Evolutionary conservation across 2,329 filamentous ascomycete species (phyloP).

Genomic region (Alternaria metachromatica): DNA sequence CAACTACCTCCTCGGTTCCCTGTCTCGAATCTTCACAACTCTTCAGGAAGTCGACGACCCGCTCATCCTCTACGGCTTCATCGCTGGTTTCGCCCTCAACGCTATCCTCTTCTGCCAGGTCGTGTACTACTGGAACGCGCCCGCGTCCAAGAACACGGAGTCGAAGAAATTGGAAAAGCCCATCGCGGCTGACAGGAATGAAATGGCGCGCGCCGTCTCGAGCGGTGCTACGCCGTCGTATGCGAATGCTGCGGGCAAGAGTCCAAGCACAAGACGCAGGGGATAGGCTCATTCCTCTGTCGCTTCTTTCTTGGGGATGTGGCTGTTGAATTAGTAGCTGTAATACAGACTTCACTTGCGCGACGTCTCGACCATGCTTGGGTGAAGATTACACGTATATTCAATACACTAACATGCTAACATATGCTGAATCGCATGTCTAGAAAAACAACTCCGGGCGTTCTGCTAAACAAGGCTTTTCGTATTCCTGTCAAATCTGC

Average conservation of each 20-base stretch:
- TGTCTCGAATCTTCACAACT: conserved; percentile 96
- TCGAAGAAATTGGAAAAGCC: conserved; percentile 50
- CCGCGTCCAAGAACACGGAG: conserved; percentile 37
- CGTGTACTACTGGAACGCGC: conserved; percentile 91
- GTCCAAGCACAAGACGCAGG: conserved; percentile 63
- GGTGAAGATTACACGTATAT: not conserved
- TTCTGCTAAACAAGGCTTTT: not conserved
- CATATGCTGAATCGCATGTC: not conserved
- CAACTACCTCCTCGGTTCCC: conserved; percentile 93
- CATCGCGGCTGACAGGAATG: conserved; percentile 41
- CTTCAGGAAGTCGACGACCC: conserved; percentile 97
- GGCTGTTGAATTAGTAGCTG: not conserved
- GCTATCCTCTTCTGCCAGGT: conserved; percentile 86
- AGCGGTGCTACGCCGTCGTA: conserved; percentile 44
- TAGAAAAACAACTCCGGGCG: not conserved
- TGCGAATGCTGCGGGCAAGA: conserved; percentile 53
- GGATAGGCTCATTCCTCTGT: conserved; percentile 46
- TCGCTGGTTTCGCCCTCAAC: conserved; percentile 91
- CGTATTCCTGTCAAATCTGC: conserved; percentile 24
- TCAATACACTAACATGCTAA: not conserved
- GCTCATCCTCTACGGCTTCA: conserved; percentile 92
- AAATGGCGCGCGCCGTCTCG: conserved; percentile 42
- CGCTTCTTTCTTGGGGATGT: not conserved
- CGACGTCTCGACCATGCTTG: not conserved
- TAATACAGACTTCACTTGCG: not conserved